Evolutionary conservation across 2,329 filamentous ascomycete species (phyloP), one percentile per base, ranked within the genome.

Genomic region (Talaromyces verruculosus): DNA sequence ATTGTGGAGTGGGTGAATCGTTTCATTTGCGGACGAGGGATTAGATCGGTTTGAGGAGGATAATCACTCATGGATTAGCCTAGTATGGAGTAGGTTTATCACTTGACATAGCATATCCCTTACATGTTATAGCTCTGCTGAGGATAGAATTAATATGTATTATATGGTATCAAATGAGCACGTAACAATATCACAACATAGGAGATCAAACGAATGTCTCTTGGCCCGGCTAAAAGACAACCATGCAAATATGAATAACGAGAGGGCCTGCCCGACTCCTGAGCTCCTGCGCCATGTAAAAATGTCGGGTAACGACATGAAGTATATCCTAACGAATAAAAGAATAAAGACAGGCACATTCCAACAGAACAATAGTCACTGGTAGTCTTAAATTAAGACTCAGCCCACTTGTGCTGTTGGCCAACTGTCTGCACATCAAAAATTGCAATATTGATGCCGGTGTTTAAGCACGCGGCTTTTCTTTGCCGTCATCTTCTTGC

Each of bases 181-280:
- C 30, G 49, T 64, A 64, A 64, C 51, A 13, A 64, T 58, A 58
- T 63, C 61, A 53, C 35, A 62, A 66, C 53, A 66, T 43, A 63
- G 53, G 61, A 63, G 35, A 67, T 67, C 41, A 67, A 67, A 47
- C 65, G 65, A 67, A 53, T 67, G 65, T 67, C 61, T 65, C 47
- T 64, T 61, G 39, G 62, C 25, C 65, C 55, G 30, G 61, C 61
- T 64, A 65, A 49, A 67, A 61, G 58, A 67, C 61, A 64, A 67
- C n/a, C 55, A 67, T 67, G 61, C 65, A 60, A 66, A 61, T 45
- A 45, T 61, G 53, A 47, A 67, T 55, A 60, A 64, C 63, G 57
- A 61, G 55, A 65, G 65, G 65, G 51, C 65, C 65, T 67, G 65
- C 65, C 65, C 58, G 62, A 58, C 60, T 63, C 65, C 41, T 55